Conservation (phyloP, 768 basidiomycete genomes). For the Suillus paluster region DNA sequence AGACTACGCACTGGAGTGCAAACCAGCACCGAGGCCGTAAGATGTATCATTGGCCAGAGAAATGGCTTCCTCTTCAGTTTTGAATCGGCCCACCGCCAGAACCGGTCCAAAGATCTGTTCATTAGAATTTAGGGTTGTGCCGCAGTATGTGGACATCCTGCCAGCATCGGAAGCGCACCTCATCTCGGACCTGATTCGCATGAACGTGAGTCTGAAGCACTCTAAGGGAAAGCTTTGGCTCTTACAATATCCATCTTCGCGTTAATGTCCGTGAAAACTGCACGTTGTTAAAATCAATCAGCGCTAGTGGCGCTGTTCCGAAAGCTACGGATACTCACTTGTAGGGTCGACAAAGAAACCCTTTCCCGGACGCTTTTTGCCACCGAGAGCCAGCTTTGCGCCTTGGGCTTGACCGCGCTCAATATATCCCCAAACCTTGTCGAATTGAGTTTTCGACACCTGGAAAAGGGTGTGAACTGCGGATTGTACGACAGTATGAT, state of each 20-base stretch:
- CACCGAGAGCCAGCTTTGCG: slow-evolving; percentile 80
- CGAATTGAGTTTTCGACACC: slow-evolving; percentile 86
- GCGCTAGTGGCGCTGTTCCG: slow-evolving; percentile 6
- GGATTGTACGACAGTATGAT: slow-evolving; percentile 7
- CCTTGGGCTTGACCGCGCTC: slow-evolving; percentile 85
- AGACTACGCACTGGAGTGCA: slow-evolving; percentile 76
- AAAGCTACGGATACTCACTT: slow-evolving; percentile 50
- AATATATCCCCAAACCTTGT: slow-evolving; percentile 88
- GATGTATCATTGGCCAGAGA: slow-evolving; percentile 83
- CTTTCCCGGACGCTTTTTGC: slow-evolving; percentile 71
- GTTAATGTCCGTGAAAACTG: slow-evolving; percentile 83
- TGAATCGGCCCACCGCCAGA: slow-evolving; percentile 79
- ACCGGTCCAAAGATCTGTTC: slow-evolving; percentile 93
- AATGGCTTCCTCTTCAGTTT: slow-evolving; percentile 87
- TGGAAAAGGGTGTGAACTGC: slow-evolving; percentile 30
- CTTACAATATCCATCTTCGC: slow-evolving; percentile 86
- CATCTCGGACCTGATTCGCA: slow-evolving; percentile 34
- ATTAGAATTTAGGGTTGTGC: slow-evolving; percentile 12
- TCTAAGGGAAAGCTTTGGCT: slow-evolving; percentile 9
- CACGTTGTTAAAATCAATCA: slow-evolving; percentile 11
- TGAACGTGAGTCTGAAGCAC: slow-evolving; percentile 25
- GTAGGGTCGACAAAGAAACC: slow-evolving; percentile 94
- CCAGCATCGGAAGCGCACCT: slow-evolving; percentile 24
- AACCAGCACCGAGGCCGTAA: slow-evolving; percentile 91
- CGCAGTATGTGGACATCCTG: slow-evolving; percentile 8